A percentile compares a stretch with the other conserved stretches of the same genome.
Evolutionary conservation across 805 yeast genomes (phyloP).

Genomic region (Alloascoidea africana): DNA sequence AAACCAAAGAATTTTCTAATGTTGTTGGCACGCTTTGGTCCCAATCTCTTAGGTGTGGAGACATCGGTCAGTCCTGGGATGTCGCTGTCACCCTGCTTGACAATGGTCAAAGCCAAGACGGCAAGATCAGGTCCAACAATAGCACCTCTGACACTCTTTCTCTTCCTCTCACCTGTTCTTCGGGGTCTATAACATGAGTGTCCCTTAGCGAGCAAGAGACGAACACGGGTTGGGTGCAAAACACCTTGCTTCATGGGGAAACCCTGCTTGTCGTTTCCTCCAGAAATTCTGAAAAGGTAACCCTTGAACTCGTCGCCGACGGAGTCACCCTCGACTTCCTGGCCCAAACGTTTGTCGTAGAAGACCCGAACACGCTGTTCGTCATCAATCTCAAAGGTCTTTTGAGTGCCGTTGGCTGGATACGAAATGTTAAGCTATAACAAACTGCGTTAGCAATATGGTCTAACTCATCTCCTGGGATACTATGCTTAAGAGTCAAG

Average conservation of each 20-base stretch:
- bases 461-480: neutral
- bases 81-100: slow-evolving; percentile 95
- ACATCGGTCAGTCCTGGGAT: slow-evolving; percentile 92
- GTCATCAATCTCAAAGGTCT: slow-evolving; percentile 94
- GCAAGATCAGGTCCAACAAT: slow-evolving; percentile 95
- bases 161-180: slow-evolving; percentile 99
- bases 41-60: slow-evolving; percentile 96
- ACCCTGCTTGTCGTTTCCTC: slow-evolving; percentile 99
- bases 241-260: slow-evolving; percentile 99
- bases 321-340: slow-evolving; percentile 97
- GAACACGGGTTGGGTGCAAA: slow-evolving; percentile 98
- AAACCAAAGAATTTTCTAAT: slow-evolving; percentile 99
- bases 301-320: slow-evolving; percentile 99
- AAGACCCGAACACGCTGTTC: slow-evolving; percentile 97
- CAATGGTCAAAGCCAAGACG: slow-evolving; percentile 82
- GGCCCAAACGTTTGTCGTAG: slow-evolving; percentile 99
- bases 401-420: slow-evolving; percentile 99
- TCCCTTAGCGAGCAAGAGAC: slow-evolving; percentile 84
- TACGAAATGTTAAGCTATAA: slow-evolving; percentile 92
- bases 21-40: slow-evolving; percentile 99
- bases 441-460: neutral
- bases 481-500: neutral
- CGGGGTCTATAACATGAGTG: slow-evolving; percentile 99
- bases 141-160: slow-evolving; percentile 99
- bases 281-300: slow-evolving; percentile 95